Evolutionary conservation across 2,329 filamentous ascomycete genomes (phyloP), one percentile per base, ranked within the genome.

Genomic region (Pseudogymnoascus pannorum): DNA sequence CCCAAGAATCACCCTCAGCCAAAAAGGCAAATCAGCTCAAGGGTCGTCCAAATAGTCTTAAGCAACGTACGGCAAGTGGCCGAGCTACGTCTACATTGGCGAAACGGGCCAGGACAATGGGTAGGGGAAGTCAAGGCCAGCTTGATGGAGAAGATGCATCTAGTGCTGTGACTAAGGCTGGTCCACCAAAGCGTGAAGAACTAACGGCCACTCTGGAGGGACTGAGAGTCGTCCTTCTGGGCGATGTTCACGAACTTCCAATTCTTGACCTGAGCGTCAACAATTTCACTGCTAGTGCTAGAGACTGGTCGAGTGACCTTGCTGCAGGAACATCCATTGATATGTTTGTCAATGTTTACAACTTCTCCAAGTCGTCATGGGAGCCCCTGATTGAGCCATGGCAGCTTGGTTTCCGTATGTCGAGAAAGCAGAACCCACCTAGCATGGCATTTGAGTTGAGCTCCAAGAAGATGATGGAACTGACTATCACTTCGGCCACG

Each of bases 311-410:
- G 1, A 87, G 87, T 4, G 88, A 87, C 20, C 81, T 99, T 73
- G 92, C 87, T 69, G 93, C 91, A 0, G 91, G 97, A 71, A 89
- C 91, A 0, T 88, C 85, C n/a, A 87, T 99, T 57, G 91, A 97
- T 65, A 91, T 93, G 66, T 96, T 96, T 74, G 84, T 95, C 68
- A 99, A 97, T 69, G 88, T 99, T 24, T 99, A 96, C 79, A 99
- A 99, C 75, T 99, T 99, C 75, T 94, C 94, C 12, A 99, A 99
- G 73, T 99, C 94, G 0, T 91, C 92, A 3, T 99, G 94, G 94
- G 94, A 99, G 73, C 94, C 94, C 2, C 77, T 99, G 33, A 85
- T 99, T 24, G 94, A 99, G 72, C 95, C 95, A 6, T 99, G 94
- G 94, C 87, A 93, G 66, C 80, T 97, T n/a, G 92, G 92, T 2